phyloP scores from a whole-genome alignment of 2,329 filamentous ascomycete genomes.

The Fusarium brachygibbosum region DNA sequence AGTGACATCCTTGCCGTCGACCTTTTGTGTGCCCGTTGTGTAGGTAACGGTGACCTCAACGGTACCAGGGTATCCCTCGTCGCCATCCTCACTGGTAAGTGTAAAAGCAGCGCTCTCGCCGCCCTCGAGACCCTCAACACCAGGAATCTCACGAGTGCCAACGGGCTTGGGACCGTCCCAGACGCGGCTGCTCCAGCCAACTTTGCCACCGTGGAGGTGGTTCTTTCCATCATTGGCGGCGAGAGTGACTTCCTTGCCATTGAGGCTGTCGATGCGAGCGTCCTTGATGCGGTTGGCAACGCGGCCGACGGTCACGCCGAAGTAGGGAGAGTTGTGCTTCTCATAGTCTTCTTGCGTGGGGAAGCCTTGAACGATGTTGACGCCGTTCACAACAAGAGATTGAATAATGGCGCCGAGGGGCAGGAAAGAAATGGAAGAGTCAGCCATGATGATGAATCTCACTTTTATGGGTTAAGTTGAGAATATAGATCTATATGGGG shows the following conservation, averaged over 20 bases:
- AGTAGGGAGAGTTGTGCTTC: slow-evolving; percentile 81
- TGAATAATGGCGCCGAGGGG: slow-evolving; percentile 85
- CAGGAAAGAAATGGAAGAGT: slow-evolving; percentile 73
- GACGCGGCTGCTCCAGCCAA: slow-evolving; percentile 85
- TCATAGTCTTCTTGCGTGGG: slow-evolving; percentile 80
- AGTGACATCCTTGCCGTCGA: slow-evolving; percentile 72
- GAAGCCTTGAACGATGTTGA: slow-evolving; percentile 92
- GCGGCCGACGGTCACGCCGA: slow-evolving; percentile 93
- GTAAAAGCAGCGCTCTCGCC: slow-evolving; percentile 77
- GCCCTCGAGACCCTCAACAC: slow-evolving; percentile 66
- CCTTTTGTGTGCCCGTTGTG: slow-evolving; percentile 76
- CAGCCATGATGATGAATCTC: slow-evolving; percentile 54
- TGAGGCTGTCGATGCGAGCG: slow-evolving; percentile 79
- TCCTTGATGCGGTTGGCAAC: slow-evolving; percentile 83
- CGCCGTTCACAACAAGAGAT: slow-evolving; percentile 79
- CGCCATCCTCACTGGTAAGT: slow-evolving; percentile 80
- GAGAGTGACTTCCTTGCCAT: slow-evolving; percentile 77
- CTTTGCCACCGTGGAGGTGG: slow-evolving; percentile 77
- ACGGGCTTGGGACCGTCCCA: slow-evolving; percentile 79
- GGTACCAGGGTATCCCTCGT: slow-evolving; percentile 91
- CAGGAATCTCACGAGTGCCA: slow-evolving; percentile 63
- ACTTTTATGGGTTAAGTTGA: slow-evolving; percentile 1
- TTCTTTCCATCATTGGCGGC: slow-evolving; percentile 83
- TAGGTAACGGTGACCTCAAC: slow-evolving; percentile 85
- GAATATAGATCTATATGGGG: slow-evolving; percentile 8